Evolutionary conservation across 2,329 filamentous ascomycete genomes (phyloP), one percentile per base, ranked within the genome.

Genomic region (Aureobasidium sp.): DNA sequence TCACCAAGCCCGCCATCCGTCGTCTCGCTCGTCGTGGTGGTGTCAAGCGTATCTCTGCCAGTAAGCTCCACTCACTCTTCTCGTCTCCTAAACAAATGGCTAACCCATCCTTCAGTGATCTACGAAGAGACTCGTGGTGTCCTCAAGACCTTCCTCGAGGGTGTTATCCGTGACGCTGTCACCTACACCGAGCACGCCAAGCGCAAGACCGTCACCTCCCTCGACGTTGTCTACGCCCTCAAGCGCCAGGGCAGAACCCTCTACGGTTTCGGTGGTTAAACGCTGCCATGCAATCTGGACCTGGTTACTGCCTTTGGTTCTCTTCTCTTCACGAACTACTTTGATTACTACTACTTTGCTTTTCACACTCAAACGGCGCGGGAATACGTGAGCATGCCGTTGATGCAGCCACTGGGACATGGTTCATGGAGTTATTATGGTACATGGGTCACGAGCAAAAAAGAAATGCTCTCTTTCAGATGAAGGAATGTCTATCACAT

Each of bases 31-130:
- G 92, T 82, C 91, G 92, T 94, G 92, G 92, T 79, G 92, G 92
- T 92, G 92, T 97, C 85, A 97, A 97, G 90, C 92, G 92, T 96
- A 97, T 97, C 75, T 96, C 91, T 75, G 92, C 92, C 77, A 95
- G 87, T 90, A 85, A 77, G 59, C 62, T 62, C 42, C 56, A 47
- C 56, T 60, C 27, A 37, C 8, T 39, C 19, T 29, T 8, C 9
- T 11, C 27, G n/a, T 29, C 24, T 15, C 19, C 17, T 3, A 17
- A 24, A 35, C 44, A 19, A 7, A 47, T 27, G 19, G 37, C 62
- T 65, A 44, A 65, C 47, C 39, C 17, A 17, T 15, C 27, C 45
- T 39, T 29, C 69, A 83, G 82, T 89, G 87, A 90, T 90, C 81
- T 90, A 90, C 82, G 87, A 89, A 76, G 86, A 91, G 82, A 90